Percentiles rank a stretch among this genome's conserved stretches.
phyloP scores from a whole-genome alignment of 305 asterid species.

The Fraxinus platypoda region DNA sequence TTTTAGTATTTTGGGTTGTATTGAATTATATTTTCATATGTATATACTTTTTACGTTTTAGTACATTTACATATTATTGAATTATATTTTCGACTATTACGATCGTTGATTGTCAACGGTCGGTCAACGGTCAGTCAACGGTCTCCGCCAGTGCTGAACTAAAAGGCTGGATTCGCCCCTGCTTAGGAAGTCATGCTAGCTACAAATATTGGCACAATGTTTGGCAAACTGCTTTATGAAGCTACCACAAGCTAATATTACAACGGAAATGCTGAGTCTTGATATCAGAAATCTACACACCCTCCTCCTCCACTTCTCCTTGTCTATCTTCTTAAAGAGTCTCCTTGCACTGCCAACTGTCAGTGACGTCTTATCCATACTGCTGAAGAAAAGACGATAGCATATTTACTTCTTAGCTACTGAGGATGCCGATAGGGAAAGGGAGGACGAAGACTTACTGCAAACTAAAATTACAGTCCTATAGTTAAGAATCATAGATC shows the following conservation, averaged over 20 bases:
- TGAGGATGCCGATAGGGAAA: background rate
- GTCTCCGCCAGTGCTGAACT: too few species aligned
- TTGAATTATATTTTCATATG: too few species aligned
- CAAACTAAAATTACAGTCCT: background rate
- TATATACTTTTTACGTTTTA: too few species aligned
- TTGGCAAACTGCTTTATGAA: background rate
- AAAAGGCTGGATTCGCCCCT: too few species aligned
- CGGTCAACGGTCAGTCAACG: too few species aligned
- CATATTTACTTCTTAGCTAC: conserved; percentile 13
- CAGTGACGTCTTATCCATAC: background rate
- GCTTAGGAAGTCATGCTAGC: background rate
- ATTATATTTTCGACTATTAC: too few species aligned
- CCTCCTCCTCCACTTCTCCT: background rate
- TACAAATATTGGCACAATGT: background rate
- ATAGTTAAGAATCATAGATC: conserved; percentile 20
- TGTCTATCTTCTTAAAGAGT: background rate
- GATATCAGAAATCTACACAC: background rate
- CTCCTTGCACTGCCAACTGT: conserved; percentile 15
- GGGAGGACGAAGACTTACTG: background rate
- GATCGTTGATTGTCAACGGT: too few species aligned
- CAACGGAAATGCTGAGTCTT: conserved; percentile 7
- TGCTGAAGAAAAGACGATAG: conserved; percentile 11
- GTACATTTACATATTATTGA: too few species aligned
- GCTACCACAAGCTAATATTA: conserved; percentile 2
- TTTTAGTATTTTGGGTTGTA: too few species aligned